Evolutionary conservation across 1,284 basidiomycete genomes (phyloP).

Genomic region (Heterobasidion irregulare): DNA sequence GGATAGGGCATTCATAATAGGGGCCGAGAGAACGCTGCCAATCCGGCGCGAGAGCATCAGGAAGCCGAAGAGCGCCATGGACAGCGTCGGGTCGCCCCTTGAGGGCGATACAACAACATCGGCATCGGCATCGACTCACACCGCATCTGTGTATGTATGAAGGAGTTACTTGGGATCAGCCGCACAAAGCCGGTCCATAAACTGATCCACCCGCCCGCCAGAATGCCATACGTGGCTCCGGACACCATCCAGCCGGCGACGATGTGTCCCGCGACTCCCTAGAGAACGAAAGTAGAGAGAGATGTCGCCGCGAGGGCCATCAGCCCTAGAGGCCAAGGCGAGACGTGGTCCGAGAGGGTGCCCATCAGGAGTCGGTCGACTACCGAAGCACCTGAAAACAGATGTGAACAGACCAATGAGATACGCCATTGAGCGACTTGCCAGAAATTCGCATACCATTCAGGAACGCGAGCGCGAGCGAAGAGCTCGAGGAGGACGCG

Average conservation of each 20-base stretch:
- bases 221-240: constrained; percentile 16
- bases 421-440: not conserved
- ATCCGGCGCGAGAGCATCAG: constrained; percentile 29
- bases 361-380: constrained; percentile 25
- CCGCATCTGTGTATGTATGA: not conserved
- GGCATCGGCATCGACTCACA: not conserved
- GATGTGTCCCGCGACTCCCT: constrained; percentile 17
- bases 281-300: constrained; percentile 17
- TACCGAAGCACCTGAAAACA: constrained; percentile 15
- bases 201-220: constrained; percentile 19
- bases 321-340: constrained; percentile 22
- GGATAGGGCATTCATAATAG: constrained; percentile 26
- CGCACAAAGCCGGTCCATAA: constrained; percentile 18
- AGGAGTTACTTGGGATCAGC: constrained; percentile 13
- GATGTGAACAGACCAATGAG: not conserved
- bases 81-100: constrained; percentile 27
- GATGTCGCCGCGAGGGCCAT: constrained; percentile 12
- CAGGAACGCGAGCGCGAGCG: constrained; percentile 10
- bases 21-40: constrained; percentile 33
- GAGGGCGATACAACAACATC: not conserved
- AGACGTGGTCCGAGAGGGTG: constrained; percentile 25
- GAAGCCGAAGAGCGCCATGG: constrained; percentile 27
- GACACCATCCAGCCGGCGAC: constrained; percentile 17
- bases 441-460: constrained; percentile 1
- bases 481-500: constrained; percentile 4